Evolutionary conservation across 805 yeast genomes (phyloP), one percentile per base, ranked within the genome.

Genomic region (Kazachstania psychrophila): DNA sequence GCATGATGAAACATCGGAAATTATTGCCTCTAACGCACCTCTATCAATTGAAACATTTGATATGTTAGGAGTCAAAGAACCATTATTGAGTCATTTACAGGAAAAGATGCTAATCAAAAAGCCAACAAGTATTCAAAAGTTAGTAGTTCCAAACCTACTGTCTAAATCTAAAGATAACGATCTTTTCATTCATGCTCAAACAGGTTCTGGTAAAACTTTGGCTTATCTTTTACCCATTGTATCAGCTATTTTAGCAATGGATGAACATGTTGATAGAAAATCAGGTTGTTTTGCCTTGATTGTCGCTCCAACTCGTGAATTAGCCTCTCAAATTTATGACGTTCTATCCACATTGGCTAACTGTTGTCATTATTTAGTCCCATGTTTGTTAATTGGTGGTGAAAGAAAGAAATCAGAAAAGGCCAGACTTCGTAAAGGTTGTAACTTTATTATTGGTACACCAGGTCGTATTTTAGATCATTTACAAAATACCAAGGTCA

Each of bases 401-500:
- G 99, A 92, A 57, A 88, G 89, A 72, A 89, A 89, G 60, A 94
- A 92, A 54, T 74, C 95, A 2, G 99, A 92, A 60, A 92, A 92
- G 69, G 96, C 97, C 2, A 67, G 99, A 51, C 62, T 92, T 23
- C 73, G 99, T 54, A 89, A 89, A 58, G 99, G 99, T 46, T 94
- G 88, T 23, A 92, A 92, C 58, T 77, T 92, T 23, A 69, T 92
- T n/a, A 94, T 92, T 28, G 96, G 94, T 10, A 92, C 99, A 0
- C 99, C 99, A 2, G 99, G 99, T 42, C 73, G 99, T 49, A 65
- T 92, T 30, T 82, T 85, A 8, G 99, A 92, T 57, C 99, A 92
- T 66, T 75, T 92, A 43, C 95, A 85, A 45, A 84, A 88, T 59
- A 92, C 99, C 0, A 69, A 72, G 34, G 75, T 79, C 5, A 69